Base-by-base conservation (phyloP, 768 basidiomycete genomes). In the Suillus bovinus region DNA sequence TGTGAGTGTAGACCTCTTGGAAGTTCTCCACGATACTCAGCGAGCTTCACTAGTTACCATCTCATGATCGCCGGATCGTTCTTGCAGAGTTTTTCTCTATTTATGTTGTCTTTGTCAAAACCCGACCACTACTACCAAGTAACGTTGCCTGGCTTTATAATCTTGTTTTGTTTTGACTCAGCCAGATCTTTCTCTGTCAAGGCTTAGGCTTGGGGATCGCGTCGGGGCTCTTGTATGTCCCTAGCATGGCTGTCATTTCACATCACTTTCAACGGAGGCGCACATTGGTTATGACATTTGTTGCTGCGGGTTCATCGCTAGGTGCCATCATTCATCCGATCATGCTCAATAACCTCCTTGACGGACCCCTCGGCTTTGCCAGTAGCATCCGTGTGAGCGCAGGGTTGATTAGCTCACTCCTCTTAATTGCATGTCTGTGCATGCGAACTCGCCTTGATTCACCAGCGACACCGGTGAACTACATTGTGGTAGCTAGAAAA, bases 181-280 rank as follows among this genome's bases (percentile, higher is more conserved):
- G 44, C 47, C 14, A 83, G 76, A 64, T 79, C 17, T 72, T 84
- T 55, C 75, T 83, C n/a, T 64, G 72, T 24, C 82, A 84, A 67
- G 83, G 81, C 2, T 60, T 84, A n/a, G 67, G 71, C 17, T 68
- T 72, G 2, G 82, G 83, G 2, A 62, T 81, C 14, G 81, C 74
- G 5, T 72, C 73, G 2, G 84, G 82, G 16, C 60, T 83, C 39
- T 66, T 82, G 54, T 84, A 77, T 62, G 64, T 84, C 16, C 83
- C 83, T 0, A 75, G 78, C 41, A 61, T 79, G 53, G 75, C 77
- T 14, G 61, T 84, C 29, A 65, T 81, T 8, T 76, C 79, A 3
- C 83, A 81, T 39, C 77, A 80, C 63, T 86, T 85, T 71, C 68
- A 68, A 36, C 70, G 68, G 49, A 72, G 74, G 11, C 74, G 47